phyloP scores from a whole-genome alignment of 176 grass and related monocot genomes.

The Cocos nucifera region DNA sequence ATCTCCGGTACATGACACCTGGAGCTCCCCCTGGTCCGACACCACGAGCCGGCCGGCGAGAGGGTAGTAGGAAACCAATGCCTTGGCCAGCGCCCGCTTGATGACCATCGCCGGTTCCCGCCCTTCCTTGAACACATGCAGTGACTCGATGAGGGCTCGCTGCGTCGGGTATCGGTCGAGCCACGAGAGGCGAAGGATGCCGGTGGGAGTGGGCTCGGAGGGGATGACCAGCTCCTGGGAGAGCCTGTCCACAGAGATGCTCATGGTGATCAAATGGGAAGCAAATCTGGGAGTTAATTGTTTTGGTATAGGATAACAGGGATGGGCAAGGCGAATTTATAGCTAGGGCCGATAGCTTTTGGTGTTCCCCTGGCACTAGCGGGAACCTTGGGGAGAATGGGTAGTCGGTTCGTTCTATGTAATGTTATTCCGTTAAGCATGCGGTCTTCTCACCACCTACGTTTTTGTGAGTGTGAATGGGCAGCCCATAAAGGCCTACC shows the following conservation, averaged over 20 bases:
- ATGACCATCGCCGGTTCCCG: conserved; percentile 30
- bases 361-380: no score
- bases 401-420: no score
- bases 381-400: no score
- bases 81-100: conserved; percentile 33
- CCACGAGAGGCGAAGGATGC: conserved; percentile 55
- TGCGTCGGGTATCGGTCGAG: conserved; percentile 89
- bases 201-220: conserved; percentile 27
- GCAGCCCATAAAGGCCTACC: no score
- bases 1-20: conserved; percentile 40
- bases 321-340: no score
- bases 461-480: no score
- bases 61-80: conserved; percentile 63
- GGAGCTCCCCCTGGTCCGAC: conserved; percentile 43
- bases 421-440: no score
- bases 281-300: no score
- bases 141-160: conserved; percentile 82
- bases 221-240: conserved; percentile 37
- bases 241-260: conserved; percentile 14
- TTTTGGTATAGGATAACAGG: no score
- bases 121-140: conserved; percentile 64
- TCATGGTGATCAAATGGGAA: not conserved
- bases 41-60: conserved; percentile 47
- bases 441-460: no score
- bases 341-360: no score